These are phyloP conservation scores for Lasiodiplodia theobromae DNA, from an alignment of 2,329 filamentous ascomycete species.

Conservation along the genomic window DNA sequence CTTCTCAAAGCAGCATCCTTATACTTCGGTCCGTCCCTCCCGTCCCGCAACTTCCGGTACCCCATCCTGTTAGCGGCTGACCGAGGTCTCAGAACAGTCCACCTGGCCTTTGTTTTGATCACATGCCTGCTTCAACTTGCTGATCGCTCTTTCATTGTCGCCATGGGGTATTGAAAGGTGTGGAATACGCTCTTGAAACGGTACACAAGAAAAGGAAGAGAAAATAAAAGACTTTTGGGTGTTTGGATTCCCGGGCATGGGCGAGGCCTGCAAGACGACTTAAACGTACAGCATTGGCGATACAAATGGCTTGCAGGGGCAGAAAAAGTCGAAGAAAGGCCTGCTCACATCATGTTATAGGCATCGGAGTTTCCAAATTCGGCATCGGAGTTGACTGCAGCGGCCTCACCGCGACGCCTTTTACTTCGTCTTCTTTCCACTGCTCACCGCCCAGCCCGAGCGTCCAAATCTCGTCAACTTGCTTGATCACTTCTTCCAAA, in stretches of 20 bases:
- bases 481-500: neutral
- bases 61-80: neutral
- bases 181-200: no score
- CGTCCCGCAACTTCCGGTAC: neutral
- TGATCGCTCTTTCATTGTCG: neutral
- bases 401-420: conserved; percentile 9
- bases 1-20: neutral
- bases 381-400: neutral
- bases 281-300: neutral
- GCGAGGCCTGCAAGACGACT: neutral
- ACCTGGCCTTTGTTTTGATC: neutral
- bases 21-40: neutral
- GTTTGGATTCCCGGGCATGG: neutral
- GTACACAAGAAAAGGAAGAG: no score
- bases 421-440: conserved; percentile 20
- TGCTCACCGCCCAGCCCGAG: conserved; percentile 14
- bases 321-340: neutral
- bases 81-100: neutral
- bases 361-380: conserved; percentile 19
- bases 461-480: conserved; percentile 22
- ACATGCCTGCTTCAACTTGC: neutral
- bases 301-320: neutral
- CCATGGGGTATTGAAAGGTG: no score
- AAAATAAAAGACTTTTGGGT: neutral
- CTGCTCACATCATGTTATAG: neutral